phyloP scores from a whole-genome alignment of 805 yeast genomes.

The Myxozyma vanderwaltii region DNA sequence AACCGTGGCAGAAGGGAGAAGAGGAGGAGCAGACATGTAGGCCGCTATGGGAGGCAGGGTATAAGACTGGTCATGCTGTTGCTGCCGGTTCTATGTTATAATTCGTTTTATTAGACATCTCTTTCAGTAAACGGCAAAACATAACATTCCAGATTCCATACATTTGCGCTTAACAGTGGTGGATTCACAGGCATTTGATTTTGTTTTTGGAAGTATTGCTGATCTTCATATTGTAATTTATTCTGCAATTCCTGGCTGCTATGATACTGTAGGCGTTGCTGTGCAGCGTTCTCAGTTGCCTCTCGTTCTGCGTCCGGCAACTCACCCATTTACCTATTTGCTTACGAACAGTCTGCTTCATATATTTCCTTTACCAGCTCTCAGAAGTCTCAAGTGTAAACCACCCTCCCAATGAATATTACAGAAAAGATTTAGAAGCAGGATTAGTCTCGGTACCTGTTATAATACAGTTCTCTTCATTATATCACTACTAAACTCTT shows the following conservation, averaged over 20 bases:
- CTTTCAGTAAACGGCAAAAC: too few species aligned
- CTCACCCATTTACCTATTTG: too few species aligned
- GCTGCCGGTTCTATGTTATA: not conserved
- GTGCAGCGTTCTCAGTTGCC: not conserved
- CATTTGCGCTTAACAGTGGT: not conserved
- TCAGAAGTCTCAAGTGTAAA: too few species aligned
- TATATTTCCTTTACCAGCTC: too few species aligned
- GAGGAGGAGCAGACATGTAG: constrained; percentile 1
- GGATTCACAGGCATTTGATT: not conserved
- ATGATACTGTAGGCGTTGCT: not conserved
- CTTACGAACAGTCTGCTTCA: not conserved
- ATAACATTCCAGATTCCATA: not conserved
- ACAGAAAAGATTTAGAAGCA: too few species aligned
- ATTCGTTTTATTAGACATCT: not conserved
- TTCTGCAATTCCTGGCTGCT: not conserved
- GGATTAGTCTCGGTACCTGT: too few species aligned
- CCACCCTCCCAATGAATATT: too few species aligned
- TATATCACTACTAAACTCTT: too few species aligned
- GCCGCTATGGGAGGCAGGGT: not conserved
- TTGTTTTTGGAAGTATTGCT: not conserved
- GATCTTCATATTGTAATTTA: not conserved
- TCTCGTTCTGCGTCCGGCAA: not conserved
- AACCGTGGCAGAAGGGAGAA: too few species aligned
- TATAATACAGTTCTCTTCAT: too few species aligned
- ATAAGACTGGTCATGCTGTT: not conserved